Conservation (phyloP, 805 yeast species). For the Metschnikowia dekortorum region DNA sequence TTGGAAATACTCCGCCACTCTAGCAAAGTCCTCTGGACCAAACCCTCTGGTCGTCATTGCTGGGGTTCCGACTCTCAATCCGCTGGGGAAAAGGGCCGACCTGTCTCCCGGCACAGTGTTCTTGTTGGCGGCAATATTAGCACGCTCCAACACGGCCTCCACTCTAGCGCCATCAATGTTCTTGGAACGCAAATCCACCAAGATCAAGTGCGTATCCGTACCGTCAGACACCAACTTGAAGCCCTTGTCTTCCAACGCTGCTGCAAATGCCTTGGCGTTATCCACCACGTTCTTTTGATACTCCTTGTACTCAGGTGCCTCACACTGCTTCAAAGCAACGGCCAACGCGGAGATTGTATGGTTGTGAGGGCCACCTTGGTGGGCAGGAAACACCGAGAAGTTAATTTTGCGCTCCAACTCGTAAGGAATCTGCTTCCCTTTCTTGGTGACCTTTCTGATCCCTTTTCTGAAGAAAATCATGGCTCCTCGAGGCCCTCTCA, state of each 20-base stretch:
- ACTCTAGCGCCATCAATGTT: constrained; percentile 94
- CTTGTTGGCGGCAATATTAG: constrained; percentile 92
- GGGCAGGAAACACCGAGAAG: constrained; percentile 98
- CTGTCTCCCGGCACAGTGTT: constrained; percentile 96
- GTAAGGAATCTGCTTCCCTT: constrained; percentile 79
- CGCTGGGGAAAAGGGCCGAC: constrained; percentile 94
- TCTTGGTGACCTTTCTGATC: constrained; percentile 73
- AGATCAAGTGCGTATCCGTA: constrained; percentile 90
- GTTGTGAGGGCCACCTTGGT: constrained; percentile 99
- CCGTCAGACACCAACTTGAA: constrained; percentile 84
- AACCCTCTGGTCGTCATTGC: constrained; percentile 98
- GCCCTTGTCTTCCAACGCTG: constrained; percentile 59
- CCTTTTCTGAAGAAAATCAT: constrained; percentile 97
- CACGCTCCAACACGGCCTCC: constrained; percentile 82
- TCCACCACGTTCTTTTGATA: constrained; percentile 81
- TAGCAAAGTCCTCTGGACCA: constrained; percentile 67
- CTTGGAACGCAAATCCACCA: constrained; percentile 75
- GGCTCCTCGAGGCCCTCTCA: constrained; percentile 99
- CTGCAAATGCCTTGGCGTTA: constrained; percentile 76
- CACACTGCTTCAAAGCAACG: constrained; percentile 89
- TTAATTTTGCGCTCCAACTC: constrained; percentile 90
- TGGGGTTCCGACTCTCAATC: constrained; percentile 95
- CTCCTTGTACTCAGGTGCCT: constrained; percentile 78
- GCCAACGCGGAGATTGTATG: constrained; percentile 96
- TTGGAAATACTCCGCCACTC: constrained; percentile 77